Percentiles rank a stretch among this genome's conserved stretches.
phyloP scores from a whole-genome alignment of 1,284 basidiomycete genomes.

The Mycosarcoma mackinlayi region DNA sequence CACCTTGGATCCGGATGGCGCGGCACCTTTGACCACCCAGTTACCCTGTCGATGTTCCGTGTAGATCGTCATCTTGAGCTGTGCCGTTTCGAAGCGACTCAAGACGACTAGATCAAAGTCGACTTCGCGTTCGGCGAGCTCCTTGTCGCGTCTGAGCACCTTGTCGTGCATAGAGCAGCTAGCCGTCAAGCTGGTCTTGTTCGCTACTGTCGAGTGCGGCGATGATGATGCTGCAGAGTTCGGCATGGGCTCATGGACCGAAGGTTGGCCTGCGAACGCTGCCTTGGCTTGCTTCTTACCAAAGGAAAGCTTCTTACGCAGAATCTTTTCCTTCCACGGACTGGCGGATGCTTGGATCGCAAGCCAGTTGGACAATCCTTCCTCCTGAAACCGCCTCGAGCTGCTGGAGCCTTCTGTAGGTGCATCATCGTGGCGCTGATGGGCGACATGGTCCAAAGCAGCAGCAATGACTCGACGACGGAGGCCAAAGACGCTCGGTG shows the following conservation, averaged over 20 bases:
- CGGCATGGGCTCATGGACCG: slow-evolving; percentile 28
- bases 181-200: slow-evolving; percentile 6
- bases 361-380: slow-evolving; percentile 27
- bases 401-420: background rate
- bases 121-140: slow-evolving; percentile 35
- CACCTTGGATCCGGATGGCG: slow-evolving; percentile 7
- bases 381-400: slow-evolving; percentile 8
- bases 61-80: slow-evolving; percentile 43
- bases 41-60: slow-evolving; percentile 42
- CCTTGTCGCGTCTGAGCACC: slow-evolving; percentile 34
- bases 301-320: slow-evolving; percentile 41
- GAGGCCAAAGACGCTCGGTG: slow-evolving; percentile 43
- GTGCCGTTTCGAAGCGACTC: slow-evolving; percentile 38
- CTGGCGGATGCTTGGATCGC: slow-evolving; percentile 2
- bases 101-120: slow-evolving; percentile 42
- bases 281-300: slow-evolving; percentile 25
- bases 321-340: slow-evolving; percentile 32
- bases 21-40: slow-evolving; percentile 43
- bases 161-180: slow-evolving; percentile 26
- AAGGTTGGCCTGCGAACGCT: background rate
- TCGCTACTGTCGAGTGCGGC: background rate
- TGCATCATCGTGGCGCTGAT: background rate
- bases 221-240: background rate
- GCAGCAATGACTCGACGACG: slow-evolving; percentile 40
- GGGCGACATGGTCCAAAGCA: slow-evolving; percentile 24